Conservation (phyloP, 2,329 filamentous ascomycete species). For the Escovopsis sp. region DNA sequence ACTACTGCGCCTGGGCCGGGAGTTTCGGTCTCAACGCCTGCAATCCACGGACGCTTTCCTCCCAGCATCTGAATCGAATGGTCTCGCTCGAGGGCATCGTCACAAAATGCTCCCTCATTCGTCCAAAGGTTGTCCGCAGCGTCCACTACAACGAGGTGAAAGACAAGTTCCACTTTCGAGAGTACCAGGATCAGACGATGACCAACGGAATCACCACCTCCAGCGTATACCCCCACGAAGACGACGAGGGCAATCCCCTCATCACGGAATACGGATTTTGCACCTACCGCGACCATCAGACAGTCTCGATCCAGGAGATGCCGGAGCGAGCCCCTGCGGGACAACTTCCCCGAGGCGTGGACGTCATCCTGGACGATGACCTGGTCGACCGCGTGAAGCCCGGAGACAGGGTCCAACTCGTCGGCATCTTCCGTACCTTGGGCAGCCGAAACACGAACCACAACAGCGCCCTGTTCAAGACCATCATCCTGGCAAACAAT, state of each 20-base stretch:
- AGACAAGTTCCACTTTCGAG: slow-evolving; percentile 72
- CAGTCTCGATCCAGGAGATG: slow-evolving; percentile 98
- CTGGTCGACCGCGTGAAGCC: slow-evolving; percentile 90
- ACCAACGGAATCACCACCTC: slow-evolving; percentile 76
- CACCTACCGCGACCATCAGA: slow-evolving; percentile 92
- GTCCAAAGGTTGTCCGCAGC: slow-evolving; percentile 95
- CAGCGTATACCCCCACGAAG: slow-evolving; percentile 86
- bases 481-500: slow-evolving; percentile 85
- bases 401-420: slow-evolving; percentile 86
- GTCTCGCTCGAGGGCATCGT: slow-evolving; percentile 96
- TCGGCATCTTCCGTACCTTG: slow-evolving; percentile 88
- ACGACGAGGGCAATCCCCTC: slow-evolving; percentile 82
- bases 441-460: slow-evolving; percentile 87
- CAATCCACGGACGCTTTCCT: slow-evolving; percentile 85
- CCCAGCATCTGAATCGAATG: slow-evolving; percentile 86
- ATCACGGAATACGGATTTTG: slow-evolving; percentile 93
- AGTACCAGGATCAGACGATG: slow-evolving; percentile 97
- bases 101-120: slow-evolving; percentile 85
- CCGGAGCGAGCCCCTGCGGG: slow-evolving; percentile 90
- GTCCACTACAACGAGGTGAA: slow-evolving; percentile 89
- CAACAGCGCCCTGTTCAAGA: slow-evolving; percentile 89
- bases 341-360: slow-evolving; percentile 85
- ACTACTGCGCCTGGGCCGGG: slow-evolving; percentile 94
- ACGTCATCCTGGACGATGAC: slow-evolving; percentile 94
- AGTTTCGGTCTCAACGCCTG: slow-evolving; percentile 91